Percentiles rank a stretch among this genome's conserved stretches.
Conservation (phyloP, 108 stramenopile species). For the Nannochloropsis oceanica region DNA sequence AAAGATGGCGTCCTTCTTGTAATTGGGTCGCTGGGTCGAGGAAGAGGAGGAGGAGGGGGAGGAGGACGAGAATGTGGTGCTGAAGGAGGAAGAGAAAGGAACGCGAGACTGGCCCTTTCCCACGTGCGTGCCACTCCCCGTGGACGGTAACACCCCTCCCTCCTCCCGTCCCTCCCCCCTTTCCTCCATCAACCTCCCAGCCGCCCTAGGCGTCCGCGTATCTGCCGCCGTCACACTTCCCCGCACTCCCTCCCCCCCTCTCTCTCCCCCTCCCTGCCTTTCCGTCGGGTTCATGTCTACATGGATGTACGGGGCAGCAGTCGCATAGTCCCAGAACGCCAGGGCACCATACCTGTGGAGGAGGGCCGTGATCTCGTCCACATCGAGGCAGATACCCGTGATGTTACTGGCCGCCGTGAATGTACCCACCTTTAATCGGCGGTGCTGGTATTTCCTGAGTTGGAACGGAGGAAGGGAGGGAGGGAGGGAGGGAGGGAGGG, state of each 20-base stretch:
- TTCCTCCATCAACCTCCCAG: too few relatives aligned
- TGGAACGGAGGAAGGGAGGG: background rate
- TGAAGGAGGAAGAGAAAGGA: too few relatives aligned
- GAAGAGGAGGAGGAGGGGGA: background rate
- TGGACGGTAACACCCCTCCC: background rate
- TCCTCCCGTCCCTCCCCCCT: background rate
- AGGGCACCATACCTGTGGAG: conserved; percentile 69
- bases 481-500: background rate
- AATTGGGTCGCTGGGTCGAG: conserved; percentile 22
- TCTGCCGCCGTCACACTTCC: too few relatives aligned
- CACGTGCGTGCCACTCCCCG: too few relatives aligned
- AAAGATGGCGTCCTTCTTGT: conserved; percentile 38
- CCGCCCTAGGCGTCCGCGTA: too few relatives aligned
- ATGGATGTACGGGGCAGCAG: conserved; percentile 69
- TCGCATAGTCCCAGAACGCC: conserved; percentile 88
- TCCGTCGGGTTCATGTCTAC: conserved; percentile 68
- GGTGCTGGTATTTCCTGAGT: background rate
- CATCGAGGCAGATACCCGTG: conserved; percentile 67
- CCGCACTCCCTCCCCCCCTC: background rate
- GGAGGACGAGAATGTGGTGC: background rate
- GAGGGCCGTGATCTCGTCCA: conserved; percentile 50
- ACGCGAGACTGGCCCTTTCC: too few relatives aligned
- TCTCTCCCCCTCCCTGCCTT: background rate
- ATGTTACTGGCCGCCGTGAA: conserved; percentile 86
- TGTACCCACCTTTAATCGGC: conserved; percentile 50